Evolutionary conservation across 768 basidiomycete genomes (phyloP).

Genomic region (Tricholoma hemisulphureum): DNA sequence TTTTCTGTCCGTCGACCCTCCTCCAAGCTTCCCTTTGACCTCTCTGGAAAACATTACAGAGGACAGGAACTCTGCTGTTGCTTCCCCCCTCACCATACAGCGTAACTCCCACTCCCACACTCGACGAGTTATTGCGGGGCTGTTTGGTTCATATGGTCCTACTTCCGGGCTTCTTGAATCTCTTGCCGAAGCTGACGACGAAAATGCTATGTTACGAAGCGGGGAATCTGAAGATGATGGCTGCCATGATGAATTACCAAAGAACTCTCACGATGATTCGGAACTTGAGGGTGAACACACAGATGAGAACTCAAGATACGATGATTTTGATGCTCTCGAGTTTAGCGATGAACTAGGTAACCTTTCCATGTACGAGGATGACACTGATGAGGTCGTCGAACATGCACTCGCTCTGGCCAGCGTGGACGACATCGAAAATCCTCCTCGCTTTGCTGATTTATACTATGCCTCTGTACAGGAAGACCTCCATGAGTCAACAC

Average conservation of each 20-base stretch:
- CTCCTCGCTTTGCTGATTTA: slow-evolving; percentile 38
- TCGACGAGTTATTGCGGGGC: not conserved
- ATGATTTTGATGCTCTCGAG: slow-evolving; percentile 3
- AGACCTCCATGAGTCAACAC: slow-evolving; percentile 4
- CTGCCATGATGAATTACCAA: not conserved
- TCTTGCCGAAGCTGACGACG: slow-evolving; percentile 5
- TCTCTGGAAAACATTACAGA: not conserved
- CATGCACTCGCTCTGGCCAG: slow-evolving; percentile 30
- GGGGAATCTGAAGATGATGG: not conserved
- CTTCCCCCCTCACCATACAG: not conserved
- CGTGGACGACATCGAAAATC: slow-evolving; percentile 22
- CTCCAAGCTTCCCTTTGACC: slow-evolving; percentile 41
- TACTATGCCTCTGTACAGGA: slow-evolving; percentile 34
- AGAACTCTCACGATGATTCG: slow-evolving; percentile 4
- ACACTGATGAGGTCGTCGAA: slow-evolving; percentile 36
- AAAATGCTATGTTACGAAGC: not conserved
- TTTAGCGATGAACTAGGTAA: slow-evolving; percentile 13
- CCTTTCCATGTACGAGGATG: slow-evolving; percentile 28
- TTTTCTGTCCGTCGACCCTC: slow-evolving; percentile 84
- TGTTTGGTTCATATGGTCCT: not conserved
- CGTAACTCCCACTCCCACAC: not conserved
- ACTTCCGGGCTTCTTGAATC: slow-evolving; percentile 5
- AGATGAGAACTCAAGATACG: slow-evolving; percentile 1
- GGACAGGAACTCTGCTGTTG: not conserved
- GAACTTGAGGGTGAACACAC: slow-evolving; percentile 5